Base-by-base conservation (phyloP, 495 filamentous ascomycete species). In the Extremus antarcticus region DNA sequence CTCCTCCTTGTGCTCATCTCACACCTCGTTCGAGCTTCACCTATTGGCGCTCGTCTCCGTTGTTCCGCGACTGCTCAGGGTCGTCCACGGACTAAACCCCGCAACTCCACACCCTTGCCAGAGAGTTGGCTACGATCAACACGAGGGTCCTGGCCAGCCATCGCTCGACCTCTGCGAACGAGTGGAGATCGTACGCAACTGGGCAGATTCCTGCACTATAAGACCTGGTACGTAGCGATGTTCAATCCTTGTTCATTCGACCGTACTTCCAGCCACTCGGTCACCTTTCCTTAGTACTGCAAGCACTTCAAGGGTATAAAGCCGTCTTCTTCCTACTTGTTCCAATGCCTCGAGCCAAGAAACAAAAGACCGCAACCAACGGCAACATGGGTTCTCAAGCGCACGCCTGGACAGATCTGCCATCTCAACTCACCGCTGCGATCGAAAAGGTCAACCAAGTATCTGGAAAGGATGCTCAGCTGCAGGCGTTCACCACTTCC, bases 401-500 rank as follows among this genome's bases (percentile, higher is more conserved):
- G 3, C 55, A 62, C 55, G 25, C 61, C 8, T 64, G 62, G 62
- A 32, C 55, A 8, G 57, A 64, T 29, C 49, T 64, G 29, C 55
- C 57, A 9, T 43, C 55, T 19, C 50, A 54, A n/a, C 53, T 64
- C 20, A 25, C 49, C 10, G 24, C 46, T 2, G 13, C 46, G 19
- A 48, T 64, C 15, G 16, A 22, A 8, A 62, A 64, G 39, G 50
- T 53, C 35, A 59, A 59, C 47, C 32, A 61, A 22, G 43, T 29
- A 17, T 41, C 53, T 0, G 4, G 43, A 16, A 43, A 39, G 13
- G 69, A 72, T 56, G 57, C 43, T 13, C 65, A 70, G 50, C 61
- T 70, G 50, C 58, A 60, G 25, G 66, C 65, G 17, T 70, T 72
- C 54, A 67, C 66, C n/a, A 64, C 62, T 43, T 65, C 63, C 46